A percentile compares a stretch with the other conserved stretches of the same genome.
Evolutionary conservation across 2,329 filamentous ascomycete species (phyloP).

Genomic region (Septoria linicola): DNA sequence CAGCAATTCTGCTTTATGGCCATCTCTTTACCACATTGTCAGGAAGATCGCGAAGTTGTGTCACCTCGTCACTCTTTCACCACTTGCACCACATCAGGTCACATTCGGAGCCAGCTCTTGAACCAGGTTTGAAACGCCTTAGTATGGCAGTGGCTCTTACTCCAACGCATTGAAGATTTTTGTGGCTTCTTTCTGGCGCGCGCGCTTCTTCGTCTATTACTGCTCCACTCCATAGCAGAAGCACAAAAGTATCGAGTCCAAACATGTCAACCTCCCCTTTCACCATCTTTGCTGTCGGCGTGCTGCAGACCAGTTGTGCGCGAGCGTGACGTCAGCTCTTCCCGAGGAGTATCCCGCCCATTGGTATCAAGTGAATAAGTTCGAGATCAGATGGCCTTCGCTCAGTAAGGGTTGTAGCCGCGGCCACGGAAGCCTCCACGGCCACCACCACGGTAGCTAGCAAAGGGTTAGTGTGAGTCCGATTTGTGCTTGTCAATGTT

Average conservation of each 20-base stretch:
- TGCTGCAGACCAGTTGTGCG: neutral
- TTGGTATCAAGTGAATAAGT: neutral
- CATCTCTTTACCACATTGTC: too few species aligned
- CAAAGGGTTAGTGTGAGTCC: slow-evolving; percentile 8
- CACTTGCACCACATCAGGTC: slow-evolving; percentile 8
- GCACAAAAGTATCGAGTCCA: slow-evolving; percentile 6
- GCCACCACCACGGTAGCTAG: slow-evolving; percentile 40
- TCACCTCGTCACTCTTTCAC: slow-evolving; percentile 20
- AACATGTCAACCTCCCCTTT: neutral
- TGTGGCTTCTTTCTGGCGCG: slow-evolving; percentile 33
- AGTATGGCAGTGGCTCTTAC: slow-evolving; percentile 23
- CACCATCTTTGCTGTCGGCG: slow-evolving; percentile 8
- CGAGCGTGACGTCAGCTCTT: neutral
- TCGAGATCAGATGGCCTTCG: slow-evolving; percentile 27
- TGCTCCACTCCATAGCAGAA: slow-evolving; percentile 4
- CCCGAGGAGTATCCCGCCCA: slow-evolving; percentile 3
- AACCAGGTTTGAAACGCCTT: slow-evolving; percentile 5
- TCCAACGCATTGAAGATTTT: slow-evolving; percentile 25
- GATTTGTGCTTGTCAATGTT: neutral
- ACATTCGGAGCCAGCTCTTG: slow-evolving; percentile 12
- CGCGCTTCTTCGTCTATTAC: slow-evolving; percentile 24
- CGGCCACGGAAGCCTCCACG: slow-evolving; percentile 34
- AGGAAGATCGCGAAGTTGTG: neutral
- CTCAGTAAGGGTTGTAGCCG: slow-evolving; percentile 42
- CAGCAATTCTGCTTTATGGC: too few species aligned